Conservation (phyloP, 768 basidiomycete species). For the Podaxis sp. region DNA sequence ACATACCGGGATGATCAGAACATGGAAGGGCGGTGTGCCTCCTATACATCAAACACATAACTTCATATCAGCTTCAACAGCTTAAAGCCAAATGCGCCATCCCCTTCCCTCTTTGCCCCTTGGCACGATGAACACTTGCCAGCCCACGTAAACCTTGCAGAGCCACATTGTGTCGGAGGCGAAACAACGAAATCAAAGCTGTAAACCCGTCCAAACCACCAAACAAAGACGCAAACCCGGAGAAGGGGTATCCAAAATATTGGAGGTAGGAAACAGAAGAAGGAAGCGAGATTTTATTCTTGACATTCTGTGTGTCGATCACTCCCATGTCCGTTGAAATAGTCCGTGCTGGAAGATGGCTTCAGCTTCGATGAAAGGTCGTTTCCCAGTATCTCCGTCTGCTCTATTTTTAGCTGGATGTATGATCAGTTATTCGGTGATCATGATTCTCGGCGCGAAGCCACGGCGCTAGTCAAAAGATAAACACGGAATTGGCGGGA, state of each 20-base stretch:
- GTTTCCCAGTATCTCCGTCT: no score
- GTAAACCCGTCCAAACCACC: conserved; percentile 2
- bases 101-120: background rate
- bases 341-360: no score
- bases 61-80: background rate
- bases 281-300: background rate
- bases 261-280: conserved; percentile 4
- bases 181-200: conserved; percentile 24
- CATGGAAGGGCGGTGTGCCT: conserved; percentile 26
- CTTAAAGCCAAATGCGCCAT: background rate
- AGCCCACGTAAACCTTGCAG: conserved; percentile 25
- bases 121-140: conserved; percentile 17
- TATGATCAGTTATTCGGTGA: no score
- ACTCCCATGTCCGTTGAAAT: background rate
- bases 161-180: conserved; percentile 25
- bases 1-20: conserved; percentile 27
- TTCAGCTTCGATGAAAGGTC: no score
- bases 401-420: no score
- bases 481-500: no score
- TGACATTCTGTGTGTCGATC: background rate
- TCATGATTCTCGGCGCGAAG: no score
- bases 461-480: no score
- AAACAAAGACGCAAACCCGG: conserved; percentile 3
- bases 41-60: conserved; percentile 17
- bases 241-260: conserved; percentile 15